These are phyloP conservation scores for Ligustrum vulgare DNA, from an alignment of 257 asterid species.

Conservation along the genomic window DNA sequence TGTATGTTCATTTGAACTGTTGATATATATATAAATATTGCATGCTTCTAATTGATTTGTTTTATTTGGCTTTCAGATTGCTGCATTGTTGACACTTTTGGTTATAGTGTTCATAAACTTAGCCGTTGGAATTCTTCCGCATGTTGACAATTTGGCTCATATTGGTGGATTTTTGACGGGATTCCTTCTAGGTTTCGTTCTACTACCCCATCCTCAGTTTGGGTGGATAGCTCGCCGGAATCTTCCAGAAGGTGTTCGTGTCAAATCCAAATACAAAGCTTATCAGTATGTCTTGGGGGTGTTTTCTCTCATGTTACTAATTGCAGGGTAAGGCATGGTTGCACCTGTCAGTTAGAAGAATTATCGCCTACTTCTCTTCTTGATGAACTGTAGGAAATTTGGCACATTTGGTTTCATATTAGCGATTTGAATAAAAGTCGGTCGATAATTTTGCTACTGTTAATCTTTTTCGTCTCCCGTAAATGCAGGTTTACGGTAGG, in stretches of 20 bases:
- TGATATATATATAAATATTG: background rate
- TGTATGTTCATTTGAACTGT: background rate
- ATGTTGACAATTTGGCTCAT: conserved; percentile 82
- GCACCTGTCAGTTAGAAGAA: background rate
- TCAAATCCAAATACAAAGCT: conserved; percentile 61
- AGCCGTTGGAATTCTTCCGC: conserved; percentile 84
- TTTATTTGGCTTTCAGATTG: conserved; percentile 41
- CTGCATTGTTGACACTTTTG: conserved; percentile 69
- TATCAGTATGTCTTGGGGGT: conserved; percentile 65
- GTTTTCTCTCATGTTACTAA: conserved; percentile 51
- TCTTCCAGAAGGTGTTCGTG: conserved; percentile 52
- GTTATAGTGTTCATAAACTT: conserved; percentile 63
- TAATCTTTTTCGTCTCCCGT: background rate
- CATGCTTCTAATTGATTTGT: background rate
- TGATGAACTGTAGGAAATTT: no score
- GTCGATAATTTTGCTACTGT: background rate
- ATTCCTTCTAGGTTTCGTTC: conserved; percentile 75
- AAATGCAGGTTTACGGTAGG: conserved; percentile 64
- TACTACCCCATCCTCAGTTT: conserved; percentile 81
- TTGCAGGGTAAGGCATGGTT: conserved; percentile 57
- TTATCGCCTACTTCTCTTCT: background rate
- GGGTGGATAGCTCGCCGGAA: conserved; percentile 77
- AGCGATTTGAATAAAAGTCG: background rate
- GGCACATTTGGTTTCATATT: background rate
- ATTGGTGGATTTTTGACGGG: conserved; percentile 92